A percentile compares a stretch with the other conserved stretches of the same genome.
These are phyloP conservation scores for Neonectria hederae DNA, from an alignment of 2,329 filamentous ascomycete genomes.

Conservation along the genomic window DNA sequence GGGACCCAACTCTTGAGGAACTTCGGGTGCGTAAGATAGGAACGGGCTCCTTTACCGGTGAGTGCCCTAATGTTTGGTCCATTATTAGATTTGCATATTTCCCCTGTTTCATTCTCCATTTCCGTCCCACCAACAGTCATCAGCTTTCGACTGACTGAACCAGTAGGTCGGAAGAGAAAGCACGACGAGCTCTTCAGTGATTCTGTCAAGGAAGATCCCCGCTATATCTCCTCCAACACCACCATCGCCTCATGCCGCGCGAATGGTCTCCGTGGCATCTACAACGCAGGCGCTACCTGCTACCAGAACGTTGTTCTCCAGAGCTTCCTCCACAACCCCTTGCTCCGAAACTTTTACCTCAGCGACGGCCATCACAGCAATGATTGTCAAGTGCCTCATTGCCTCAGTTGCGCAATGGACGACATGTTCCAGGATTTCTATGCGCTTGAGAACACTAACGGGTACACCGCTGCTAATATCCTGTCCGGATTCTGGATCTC, in stretches of 20 bases:
- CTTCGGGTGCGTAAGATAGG: slow-evolving; percentile 76
- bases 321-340: slow-evolving; percentile 90
- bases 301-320: slow-evolving; percentile 98
- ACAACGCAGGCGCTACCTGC: slow-evolving; percentile 98
- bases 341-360: slow-evolving; percentile 91
- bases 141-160: slow-evolving; percentile 6
- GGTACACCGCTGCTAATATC: slow-evolving; percentile 90
- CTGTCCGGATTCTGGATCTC: slow-evolving; percentile 91
- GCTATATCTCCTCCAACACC: slow-evolving; percentile 82
- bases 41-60: slow-evolving; percentile 72
- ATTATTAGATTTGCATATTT: not conserved
- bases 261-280: slow-evolving; percentile 88
- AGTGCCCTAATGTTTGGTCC: slow-evolving; percentile 34
- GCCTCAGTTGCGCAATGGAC: slow-evolving; percentile 76
- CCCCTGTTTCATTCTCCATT: not conserved
- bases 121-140: not conserved
- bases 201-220: slow-evolving; percentile 74
- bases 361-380: slow-evolving; percentile 85
- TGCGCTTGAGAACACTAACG: slow-evolving; percentile 80
- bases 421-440: slow-evolving; percentile 80
- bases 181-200: slow-evolving; percentile 75
- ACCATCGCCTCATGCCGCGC: slow-evolving; percentile 83
- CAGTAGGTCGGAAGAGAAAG: slow-evolving; percentile 75
- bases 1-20: slow-evolving; percentile 82
- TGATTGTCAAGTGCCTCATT: slow-evolving; percentile 73